Evolutionary conservation across 768 basidiomycete genomes (phyloP).

Genomic region (Russula emetica): DNA sequence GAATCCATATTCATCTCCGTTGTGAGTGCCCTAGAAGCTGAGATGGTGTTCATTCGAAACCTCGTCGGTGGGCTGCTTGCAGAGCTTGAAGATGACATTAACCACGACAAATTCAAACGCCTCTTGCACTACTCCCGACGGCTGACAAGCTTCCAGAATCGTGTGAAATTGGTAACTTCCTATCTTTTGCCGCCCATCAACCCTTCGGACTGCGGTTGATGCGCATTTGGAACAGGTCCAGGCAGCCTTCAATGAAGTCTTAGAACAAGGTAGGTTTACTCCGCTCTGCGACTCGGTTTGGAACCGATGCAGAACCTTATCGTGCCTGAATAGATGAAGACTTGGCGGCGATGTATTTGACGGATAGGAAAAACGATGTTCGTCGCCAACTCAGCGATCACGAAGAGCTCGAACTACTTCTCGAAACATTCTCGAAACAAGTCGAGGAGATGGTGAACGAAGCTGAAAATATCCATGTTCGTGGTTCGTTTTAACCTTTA

Average conservation of each 20-base stretch:
- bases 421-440: constrained; percentile 96
- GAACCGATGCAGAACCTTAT: not conserved
- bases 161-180: constrained; percentile 68
- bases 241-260: constrained; percentile 85
- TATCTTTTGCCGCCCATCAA: constrained; percentile 4
- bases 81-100: constrained; percentile 93
- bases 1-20: constrained; percentile 92
- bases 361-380: constrained; percentile 65
- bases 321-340: constrained; percentile 68
- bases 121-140: constrained; percentile 89
- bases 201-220: constrained; percentile 2
- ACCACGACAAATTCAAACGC: constrained; percentile 89
- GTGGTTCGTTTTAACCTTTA: constrained; percentile 23
- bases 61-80: constrained; percentile 86
- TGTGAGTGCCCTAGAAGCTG: constrained; percentile 88
- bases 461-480: constrained; percentile 78
- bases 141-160: constrained; percentile 83
- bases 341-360: constrained; percentile 91
- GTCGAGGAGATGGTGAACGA: constrained; percentile 96
- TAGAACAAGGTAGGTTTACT: constrained; percentile 66
- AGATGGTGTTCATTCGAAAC: constrained; percentile 91
- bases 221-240: constrained; percentile 53
- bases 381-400: constrained; percentile 73
- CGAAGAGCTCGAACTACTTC: constrained; percentile 85
- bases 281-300: constrained; percentile 5